phyloP scores from a whole-genome alignment of 2,329 filamentous ascomycete genomes.

The Kalmusia sp. region DNA sequence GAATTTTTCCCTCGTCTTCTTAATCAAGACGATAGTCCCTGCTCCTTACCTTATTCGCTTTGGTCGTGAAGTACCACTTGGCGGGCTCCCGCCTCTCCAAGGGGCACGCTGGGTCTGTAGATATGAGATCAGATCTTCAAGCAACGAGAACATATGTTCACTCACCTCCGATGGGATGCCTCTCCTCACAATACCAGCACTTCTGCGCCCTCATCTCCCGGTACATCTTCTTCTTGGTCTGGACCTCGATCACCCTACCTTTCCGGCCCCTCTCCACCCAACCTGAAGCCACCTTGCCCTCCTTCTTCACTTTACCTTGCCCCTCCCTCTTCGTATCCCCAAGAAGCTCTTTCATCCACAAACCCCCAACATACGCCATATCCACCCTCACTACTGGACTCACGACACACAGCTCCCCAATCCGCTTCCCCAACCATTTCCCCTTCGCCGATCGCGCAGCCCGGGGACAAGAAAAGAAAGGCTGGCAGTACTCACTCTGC shows the following conservation, averaged over 20 bases:
- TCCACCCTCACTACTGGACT: constrained; percentile 15
- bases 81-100: constrained; percentile 4
- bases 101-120: constrained; percentile 14
- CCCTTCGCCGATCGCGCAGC: background rate
- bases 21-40: background rate
- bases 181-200: constrained; percentile 23
- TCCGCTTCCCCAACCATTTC: background rate
- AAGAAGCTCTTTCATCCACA: constrained; percentile 10
- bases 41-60: constrained; percentile 8
- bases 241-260: background rate
- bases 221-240: background rate
- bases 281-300: background rate
- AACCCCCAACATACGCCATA: constrained; percentile 16
- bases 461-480: too few relatives aligned
- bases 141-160: too few relatives aligned
- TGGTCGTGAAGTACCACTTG: constrained; percentile 16
- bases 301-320: background rate
- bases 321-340: background rate
- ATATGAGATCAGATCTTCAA: too few relatives aligned
- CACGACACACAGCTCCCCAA: constrained; percentile 13
- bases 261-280: background rate
- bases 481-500: too few relatives aligned
- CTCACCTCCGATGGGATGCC: constrained; percentile 10
- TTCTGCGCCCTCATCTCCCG: constrained; percentile 8
- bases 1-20: constrained; percentile 1